A percentile compares a stretch with the other conserved stretches of the same genome.
These are phyloP conservation scores for Sugiyamaella pinicola DNA, from an alignment of 1,139 yeast genomes.

Conservation along the genomic window DNA sequence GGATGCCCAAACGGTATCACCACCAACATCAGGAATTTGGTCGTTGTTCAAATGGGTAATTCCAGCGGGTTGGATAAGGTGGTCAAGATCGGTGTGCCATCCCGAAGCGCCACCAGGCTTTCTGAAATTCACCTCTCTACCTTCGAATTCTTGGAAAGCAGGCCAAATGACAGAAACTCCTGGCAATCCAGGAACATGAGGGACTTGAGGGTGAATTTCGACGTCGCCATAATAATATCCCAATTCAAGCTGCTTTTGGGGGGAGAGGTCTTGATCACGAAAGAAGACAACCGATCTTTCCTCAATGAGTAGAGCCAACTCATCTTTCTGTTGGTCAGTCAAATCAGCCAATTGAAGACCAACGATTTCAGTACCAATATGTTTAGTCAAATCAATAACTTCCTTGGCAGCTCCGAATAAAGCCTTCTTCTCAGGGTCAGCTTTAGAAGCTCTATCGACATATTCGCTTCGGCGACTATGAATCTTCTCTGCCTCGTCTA, in stretches of 20 bases:
- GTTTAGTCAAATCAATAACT: slow-evolving; percentile 51
- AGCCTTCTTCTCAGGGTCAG: slow-evolving; percentile 58
- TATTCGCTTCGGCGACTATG: slow-evolving; percentile 48
- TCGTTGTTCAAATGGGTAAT: slow-evolving; percentile 53
- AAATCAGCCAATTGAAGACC: slow-evolving; percentile 63
- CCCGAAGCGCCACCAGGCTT: slow-evolving; percentile 34
- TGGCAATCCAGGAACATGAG: slow-evolving; percentile 47
- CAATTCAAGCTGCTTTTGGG: slow-evolving; percentile 49
- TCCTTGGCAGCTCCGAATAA: slow-evolving; percentile 54
- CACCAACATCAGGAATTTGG: slow-evolving; percentile 51
- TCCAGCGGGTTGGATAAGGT: slow-evolving; percentile 53
- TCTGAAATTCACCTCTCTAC: slow-evolving; percentile 30
- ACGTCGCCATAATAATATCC: slow-evolving; percentile 53
- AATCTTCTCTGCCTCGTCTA: slow-evolving; percentile 54
- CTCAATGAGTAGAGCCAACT: slow-evolving; percentile 64
- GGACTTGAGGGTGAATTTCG: slow-evolving; percentile 53
- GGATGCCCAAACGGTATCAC: slow-evolving; percentile 55
- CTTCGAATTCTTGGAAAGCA: slow-evolving; percentile 40
- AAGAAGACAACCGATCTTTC: slow-evolving; percentile 69
- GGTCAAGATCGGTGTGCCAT: slow-evolving; percentile 56
- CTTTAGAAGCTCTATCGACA: slow-evolving; percentile 50
- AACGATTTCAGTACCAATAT: slow-evolving; percentile 59
- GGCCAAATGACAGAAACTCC: slow-evolving; percentile 61
- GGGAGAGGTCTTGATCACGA: slow-evolving; percentile 41
- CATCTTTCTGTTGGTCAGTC: slow-evolving; percentile 57